These are phyloP conservation scores for Hemisphaericaspora subhashii DNA, from an alignment of 1,139 yeast species.

Conservation along the genomic window DNA sequence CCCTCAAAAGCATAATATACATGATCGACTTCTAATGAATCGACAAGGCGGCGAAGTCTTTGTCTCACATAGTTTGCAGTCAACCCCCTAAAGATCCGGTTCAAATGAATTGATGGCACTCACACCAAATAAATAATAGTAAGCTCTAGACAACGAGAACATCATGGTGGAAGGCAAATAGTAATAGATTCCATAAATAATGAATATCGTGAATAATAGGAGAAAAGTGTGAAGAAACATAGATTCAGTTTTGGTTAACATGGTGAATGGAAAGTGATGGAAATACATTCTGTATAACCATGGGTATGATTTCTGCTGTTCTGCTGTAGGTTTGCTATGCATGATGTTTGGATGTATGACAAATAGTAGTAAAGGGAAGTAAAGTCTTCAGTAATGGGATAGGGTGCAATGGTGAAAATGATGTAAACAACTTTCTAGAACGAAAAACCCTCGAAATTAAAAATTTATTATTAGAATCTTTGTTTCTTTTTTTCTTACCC, in stretches of 20 bases:
- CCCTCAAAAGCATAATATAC: neutral
- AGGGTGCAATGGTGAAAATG: too few species aligned
- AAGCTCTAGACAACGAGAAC: slow-evolving; percentile 32
- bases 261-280: slow-evolving; percentile 38
- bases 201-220: slow-evolving; percentile 31
- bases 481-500: too few species aligned
- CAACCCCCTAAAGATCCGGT: neutral
- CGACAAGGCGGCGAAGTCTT: too few species aligned
- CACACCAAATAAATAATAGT: slow-evolving; percentile 37
- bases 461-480: too few species aligned
- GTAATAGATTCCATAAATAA: slow-evolving; percentile 39
- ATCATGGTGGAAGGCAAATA: slow-evolving; percentile 34
- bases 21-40: too few species aligned
- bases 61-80: neutral
- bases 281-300: slow-evolving; percentile 32
- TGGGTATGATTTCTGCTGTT: slow-evolving; percentile 11
- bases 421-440: too few species aligned
- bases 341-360: neutral
- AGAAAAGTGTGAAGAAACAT: slow-evolving; percentile 31
- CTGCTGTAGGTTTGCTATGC: neutral
- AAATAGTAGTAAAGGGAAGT: neutral
- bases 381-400: too few species aligned
- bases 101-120: neutral
- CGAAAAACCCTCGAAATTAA: too few species aligned
- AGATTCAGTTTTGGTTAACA: slow-evolving; percentile 41